phyloP scores from a whole-genome alignment of 1,139 yeast genomes.

The Lodderomyces elongisporus region DNA sequence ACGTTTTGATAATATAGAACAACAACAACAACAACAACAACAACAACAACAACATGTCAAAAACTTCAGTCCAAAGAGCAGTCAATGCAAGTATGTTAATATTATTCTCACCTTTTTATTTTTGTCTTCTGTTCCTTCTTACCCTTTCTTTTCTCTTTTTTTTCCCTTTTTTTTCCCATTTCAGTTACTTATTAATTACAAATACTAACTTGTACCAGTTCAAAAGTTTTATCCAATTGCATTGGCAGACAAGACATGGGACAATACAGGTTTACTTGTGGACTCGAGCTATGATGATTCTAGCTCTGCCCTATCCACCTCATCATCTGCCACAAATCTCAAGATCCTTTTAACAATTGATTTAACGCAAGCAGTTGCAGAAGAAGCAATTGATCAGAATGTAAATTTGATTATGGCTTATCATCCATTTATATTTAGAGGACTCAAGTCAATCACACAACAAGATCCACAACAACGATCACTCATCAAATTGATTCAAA shows the following conservation, averaged over 20 bases:
- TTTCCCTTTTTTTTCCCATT: background rate
- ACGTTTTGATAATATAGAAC: too few relatives aligned
- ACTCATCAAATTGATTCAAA: constrained; percentile 62
- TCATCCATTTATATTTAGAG: constrained; percentile 91
- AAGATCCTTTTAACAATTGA: constrained; percentile 75
- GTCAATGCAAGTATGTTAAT: constrained; percentile 42
- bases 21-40: too few relatives aligned
- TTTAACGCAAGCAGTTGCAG: constrained; percentile 75
- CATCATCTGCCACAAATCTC: constrained; percentile 17
- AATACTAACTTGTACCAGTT: constrained; percentile 29
- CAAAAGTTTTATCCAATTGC: constrained; percentile 68
- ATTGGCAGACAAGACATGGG: constrained; percentile 88
- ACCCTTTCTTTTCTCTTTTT: too few relatives aligned
- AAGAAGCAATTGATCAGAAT: constrained; percentile 64
- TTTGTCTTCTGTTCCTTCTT: background rate
- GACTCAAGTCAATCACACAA: constrained; percentile 69
- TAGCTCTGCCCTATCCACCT: constrained; percentile 11
- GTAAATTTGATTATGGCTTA: constrained; percentile 70
- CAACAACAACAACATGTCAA: constrained; percentile 32
- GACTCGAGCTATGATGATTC: constrained; percentile 40
- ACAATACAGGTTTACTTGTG: constrained; percentile 83
- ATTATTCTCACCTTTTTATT: background rate
- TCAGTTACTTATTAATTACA: too few relatives aligned
- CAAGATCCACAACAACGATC: constrained; percentile 78
- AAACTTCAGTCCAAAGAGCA: constrained; percentile 39